Evolutionary conservation across 2,329 filamentous ascomycete genomes (phyloP), one percentile per base, ranked within the genome.

Genomic region (Didymellaceae sp.): DNA sequence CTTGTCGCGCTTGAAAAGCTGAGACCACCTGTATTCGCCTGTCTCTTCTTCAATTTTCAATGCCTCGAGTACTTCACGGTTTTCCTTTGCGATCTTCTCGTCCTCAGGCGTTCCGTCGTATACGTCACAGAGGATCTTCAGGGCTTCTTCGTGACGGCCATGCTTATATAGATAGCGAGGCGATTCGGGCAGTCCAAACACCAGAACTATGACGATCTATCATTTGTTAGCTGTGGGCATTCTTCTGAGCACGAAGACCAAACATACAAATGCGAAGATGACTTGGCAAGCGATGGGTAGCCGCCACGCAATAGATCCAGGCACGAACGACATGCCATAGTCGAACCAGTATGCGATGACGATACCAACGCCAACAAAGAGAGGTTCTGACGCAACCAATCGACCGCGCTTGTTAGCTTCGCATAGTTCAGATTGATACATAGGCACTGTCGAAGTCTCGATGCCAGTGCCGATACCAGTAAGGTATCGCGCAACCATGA

Each of bases 341-440:
- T 60, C 59, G 20, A 64, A 67, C 77, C 77, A 79, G 64, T 80
- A 80, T 5, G 78, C 78, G 38, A 80, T 77, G 22, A 74, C 67
- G 16, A 77, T 79, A 24, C 79, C 78, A 24, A 80, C 75, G 6
- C 77, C 77, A 24, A 80, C 77, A 30, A 74, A 74, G 58, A 79
- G 77, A 55, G 75, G 79, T 59, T 77, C 82, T 17, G 83, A 82
- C 63, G 81, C 83, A 49, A 85, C 84, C 33, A 85, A 69, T 20
- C 83, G 77, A 53, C 83, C 83, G 55, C 83, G 78, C 65, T 84
- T 84, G 61, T 77, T 77, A 0, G 82, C 78, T 38, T 75, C 74
- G 5, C 78, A 79, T 47, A 78, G 78, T 57, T 81, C 79, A 4
- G 77, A 76, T 68, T 81, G 79, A 59, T 80, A 82, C 34, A 78